Percentiles rank a stretch among this genome's conserved stretches.
Evolutionary conservation across 441 rosid species (phyloP).

Genomic region (Hura crepitans): DNA sequence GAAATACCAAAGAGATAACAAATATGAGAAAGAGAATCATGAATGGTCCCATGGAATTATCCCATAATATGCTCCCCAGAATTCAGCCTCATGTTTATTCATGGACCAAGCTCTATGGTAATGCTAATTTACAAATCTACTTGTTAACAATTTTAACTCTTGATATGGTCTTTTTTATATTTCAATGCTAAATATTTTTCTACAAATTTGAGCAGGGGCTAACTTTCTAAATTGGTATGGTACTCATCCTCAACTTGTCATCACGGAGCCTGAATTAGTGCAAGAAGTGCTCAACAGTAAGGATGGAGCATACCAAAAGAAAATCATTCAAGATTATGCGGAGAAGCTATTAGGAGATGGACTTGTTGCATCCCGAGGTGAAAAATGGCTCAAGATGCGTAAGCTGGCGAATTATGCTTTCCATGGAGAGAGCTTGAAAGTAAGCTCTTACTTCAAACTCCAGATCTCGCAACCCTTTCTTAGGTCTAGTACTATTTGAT

Average conservation of each 20-base stretch:
- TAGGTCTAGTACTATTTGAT: no score
- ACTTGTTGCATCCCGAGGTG: background rate
- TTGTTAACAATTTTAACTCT: no score
- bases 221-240: constrained; percentile 18
- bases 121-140: background rate
- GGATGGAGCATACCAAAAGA: constrained; percentile 2
- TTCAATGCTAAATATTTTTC: background rate
- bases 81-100: constrained; percentile 33
- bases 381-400: constrained; percentile 6
- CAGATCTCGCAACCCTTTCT: no score
- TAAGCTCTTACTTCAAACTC: background rate
- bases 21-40: constrained; percentile 14
- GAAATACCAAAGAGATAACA: constrained; percentile 32
- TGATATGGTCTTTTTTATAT: background rate
- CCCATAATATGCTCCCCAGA: constrained; percentile 22
- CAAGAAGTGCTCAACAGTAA: constrained; percentile 8
- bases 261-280: constrained; percentile 12
- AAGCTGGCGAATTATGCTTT: no score
- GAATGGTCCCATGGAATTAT: constrained; percentile 25
- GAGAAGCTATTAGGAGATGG: constrained; percentile 22
- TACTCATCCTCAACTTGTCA: constrained; percentile 10
- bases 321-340: background rate
- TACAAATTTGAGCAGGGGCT: background rate
- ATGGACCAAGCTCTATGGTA: constrained; percentile 20
- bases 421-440: background rate